Evolutionary conservation across 345 rosid genomes (phyloP).

Genomic region (Moricandia arvensis): DNA sequence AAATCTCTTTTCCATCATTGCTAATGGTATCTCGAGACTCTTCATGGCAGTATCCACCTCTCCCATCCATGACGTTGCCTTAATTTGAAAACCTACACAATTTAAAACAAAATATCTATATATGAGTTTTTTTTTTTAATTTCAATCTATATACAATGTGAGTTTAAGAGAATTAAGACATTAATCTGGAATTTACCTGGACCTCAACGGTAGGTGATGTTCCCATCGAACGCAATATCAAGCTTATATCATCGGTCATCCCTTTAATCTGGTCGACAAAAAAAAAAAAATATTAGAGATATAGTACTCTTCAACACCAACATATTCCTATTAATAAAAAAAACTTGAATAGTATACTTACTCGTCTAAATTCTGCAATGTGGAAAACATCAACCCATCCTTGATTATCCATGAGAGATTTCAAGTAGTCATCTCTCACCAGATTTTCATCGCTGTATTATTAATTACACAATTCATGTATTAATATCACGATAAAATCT

Average conservation of each 20-base stretch:
- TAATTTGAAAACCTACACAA: background rate
- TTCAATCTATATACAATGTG: background rate
- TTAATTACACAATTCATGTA: background rate
- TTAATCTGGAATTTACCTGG: slow-evolving; percentile 9
- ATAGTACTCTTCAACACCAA: background rate
- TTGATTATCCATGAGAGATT: slow-evolving; percentile 5
- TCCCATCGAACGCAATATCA: background rate
- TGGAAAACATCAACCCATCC: slow-evolving; percentile 11
- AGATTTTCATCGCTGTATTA: slow-evolving; percentile 7
- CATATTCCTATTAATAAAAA: background rate
- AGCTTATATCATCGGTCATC: slow-evolving; percentile 10
- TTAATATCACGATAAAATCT: background rate
- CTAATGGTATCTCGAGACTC: background rate
- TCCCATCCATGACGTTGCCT: slow-evolving; percentile 8
- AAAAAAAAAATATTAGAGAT: background rate
- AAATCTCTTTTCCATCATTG: background rate
- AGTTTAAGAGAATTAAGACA: background rate
- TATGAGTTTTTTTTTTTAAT: background rate
- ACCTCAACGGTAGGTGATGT: slow-evolving; percentile 6
- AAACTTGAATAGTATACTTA: background rate
- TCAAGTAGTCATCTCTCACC: slow-evolving; percentile 3
- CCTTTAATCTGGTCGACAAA: background rate
- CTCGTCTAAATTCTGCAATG: slow-evolving; percentile 8
- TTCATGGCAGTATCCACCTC: background rate
- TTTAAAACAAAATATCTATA: background rate